Conservation (phyloP, 495 filamentous ascomycete species). For the Hypoxylon perforatum region DNA sequence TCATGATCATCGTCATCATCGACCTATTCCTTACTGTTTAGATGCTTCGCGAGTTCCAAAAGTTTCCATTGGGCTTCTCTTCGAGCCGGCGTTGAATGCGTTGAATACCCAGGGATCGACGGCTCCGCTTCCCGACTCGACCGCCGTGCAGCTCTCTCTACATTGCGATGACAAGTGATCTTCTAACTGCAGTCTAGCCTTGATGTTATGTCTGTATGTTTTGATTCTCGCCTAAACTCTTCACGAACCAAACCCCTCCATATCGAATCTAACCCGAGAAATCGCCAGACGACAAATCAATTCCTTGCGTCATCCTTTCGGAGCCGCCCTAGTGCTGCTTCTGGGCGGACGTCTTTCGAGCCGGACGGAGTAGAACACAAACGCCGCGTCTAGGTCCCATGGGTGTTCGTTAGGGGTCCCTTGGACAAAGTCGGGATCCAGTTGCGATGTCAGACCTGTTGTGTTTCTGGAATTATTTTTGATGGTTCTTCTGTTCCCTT, state of each 20-base stretch:
- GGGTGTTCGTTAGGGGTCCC: no score
- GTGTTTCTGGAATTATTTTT: conserved; percentile 7
- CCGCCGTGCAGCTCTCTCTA: conserved; percentile 21
- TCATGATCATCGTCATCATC: conserved; percentile 39
- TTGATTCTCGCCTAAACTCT: conserved; percentile 42
- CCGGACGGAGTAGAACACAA: background rate
- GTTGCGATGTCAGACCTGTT: conserved; percentile 4
- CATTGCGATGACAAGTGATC: conserved; percentile 31
- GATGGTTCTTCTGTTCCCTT: conserved; percentile 4
- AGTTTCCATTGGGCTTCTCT: background rate
- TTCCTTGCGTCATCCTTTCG: conserved; percentile 40
- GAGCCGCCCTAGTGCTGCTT: conserved; percentile 39
- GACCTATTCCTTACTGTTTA: conserved; percentile 21
- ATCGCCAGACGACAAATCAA: conserved; percentile 39
- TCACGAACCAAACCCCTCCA: conserved; percentile 27
- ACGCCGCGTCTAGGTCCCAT: no score
- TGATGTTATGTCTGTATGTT: conserved; percentile 24
- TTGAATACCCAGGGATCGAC: conserved; percentile 26
- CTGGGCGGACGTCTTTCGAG: conserved; percentile 8
- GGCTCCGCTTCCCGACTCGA: conserved; percentile 20
- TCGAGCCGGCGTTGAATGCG: conserved; percentile 9
- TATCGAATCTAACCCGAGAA: conserved; percentile 32
- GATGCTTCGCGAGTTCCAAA: conserved; percentile 19
- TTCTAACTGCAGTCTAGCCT: conserved; percentile 22
- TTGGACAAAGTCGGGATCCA: conserved; percentile 5